Conservation (phyloP, 2,329 filamentous ascomycete genomes). For the Aspergillus sojae region DNA sequence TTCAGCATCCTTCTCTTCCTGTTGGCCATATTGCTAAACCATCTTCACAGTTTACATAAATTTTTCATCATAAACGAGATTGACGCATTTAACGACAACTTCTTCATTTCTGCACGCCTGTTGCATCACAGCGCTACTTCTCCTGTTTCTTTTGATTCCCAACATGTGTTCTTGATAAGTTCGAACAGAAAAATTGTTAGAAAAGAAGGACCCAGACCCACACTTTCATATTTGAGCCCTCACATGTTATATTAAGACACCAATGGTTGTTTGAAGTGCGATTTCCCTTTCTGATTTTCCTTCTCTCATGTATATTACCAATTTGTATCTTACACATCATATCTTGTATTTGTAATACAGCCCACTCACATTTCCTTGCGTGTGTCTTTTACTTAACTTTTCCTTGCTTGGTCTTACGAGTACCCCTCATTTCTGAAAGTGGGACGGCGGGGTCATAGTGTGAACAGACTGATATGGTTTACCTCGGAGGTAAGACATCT, state of each 20-base stretch:
- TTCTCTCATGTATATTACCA: background rate
- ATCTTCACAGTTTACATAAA: background rate
- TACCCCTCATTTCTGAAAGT: conserved; percentile 3
- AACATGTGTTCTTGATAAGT: background rate
- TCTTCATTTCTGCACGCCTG: background rate
- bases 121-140: background rate
- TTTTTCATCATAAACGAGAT: background rate
- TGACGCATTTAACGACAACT: background rate
- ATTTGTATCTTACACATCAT: background rate
- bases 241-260: background rate
- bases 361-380: background rate
- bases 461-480: background rate
- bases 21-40: background rate
- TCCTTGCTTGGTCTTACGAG: background rate
- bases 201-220: background rate
- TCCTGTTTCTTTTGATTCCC: background rate
- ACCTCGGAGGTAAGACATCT: background rate
- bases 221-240: background rate
- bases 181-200: background rate
- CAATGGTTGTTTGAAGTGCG: background rate
- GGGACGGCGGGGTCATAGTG: conserved; percentile 2
- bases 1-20: background rate
- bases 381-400: background rate
- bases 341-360: conserved; percentile 1
- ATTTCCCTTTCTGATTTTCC: background rate